Base-by-base conservation (phyloP, 139 green algal species). In the Chloropicon primus region DNA sequence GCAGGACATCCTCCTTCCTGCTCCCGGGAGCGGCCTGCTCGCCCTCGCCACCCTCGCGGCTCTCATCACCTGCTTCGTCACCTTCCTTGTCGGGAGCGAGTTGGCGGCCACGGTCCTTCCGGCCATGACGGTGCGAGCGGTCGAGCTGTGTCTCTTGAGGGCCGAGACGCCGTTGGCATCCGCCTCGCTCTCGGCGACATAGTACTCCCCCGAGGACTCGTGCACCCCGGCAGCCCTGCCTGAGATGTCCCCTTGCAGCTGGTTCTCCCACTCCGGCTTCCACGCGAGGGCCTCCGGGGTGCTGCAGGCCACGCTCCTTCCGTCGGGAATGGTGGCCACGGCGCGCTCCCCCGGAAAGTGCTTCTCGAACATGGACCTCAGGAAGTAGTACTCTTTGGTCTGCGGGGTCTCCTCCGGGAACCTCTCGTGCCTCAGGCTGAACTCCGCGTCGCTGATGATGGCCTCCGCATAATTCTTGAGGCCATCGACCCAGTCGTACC, bases 371-470 rank as follows among this genome's bases (percentile, higher is more conserved):
- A 97, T 91, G 76, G 83, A 87, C 41, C 93, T 86, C 76, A 97
- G 92, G 78, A 94, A 90, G 88, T 93, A 97, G 77, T 94, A 94
- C 85, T 98, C 94, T 77, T 92, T 92, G 28, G 89, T 96, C 80
- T 83, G 85, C 2, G 94, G 94, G 1, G 93, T 90, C 85, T 96
- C 85, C 71, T 91, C 86, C 1, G 93, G 93, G 86, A 94, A 98
- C 29, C 90, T 74, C 71, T 83, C 29, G 0, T 77, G 74, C 2
- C 87, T 76, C 5, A 76, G 74, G 22, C 81, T 85, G 82, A 87
- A 92, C 82, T 89, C 83, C 53, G 87, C 88, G 54, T 93, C 88
- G 3, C 80, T 89, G 26, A 93, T 84, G 24, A 90, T 79, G 74
- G 82, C 77, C 2, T 86, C 79, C 0, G 90, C 86, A 54, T 95